Base-by-base conservation (phyloP, 306 rosid species). In the Herpetospermum pedunculosum region DNA sequence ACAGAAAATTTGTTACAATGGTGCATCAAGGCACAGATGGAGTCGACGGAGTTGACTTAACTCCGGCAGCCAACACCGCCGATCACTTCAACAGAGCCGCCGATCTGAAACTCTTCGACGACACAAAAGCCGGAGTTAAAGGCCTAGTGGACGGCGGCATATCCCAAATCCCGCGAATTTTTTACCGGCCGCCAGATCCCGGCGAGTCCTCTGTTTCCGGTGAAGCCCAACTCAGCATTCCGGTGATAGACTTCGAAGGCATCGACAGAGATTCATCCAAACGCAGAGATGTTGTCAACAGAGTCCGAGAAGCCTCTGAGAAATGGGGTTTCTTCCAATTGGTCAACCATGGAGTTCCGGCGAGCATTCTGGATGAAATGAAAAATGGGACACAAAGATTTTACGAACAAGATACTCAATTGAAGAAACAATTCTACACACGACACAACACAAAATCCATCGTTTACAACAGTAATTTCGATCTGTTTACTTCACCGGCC, bases 141-240 rank as follows among this genome's bases (percentile, higher is more conserved):
- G 90, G 92, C 7, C 88, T 88, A 4, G 87, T 82, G 49, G 96
- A 90, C 81, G 80, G 86, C 29, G 89, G 89, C 0, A 38, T 87
- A 14, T 76, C 84, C 1, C 52, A 81, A 67, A 54, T 91, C 40
- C 90, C 92, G 23, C 62, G 43, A 7, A 62, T 87, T 0, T 91
- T 87, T 70, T 6, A 78, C 70, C 60, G 54, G 3, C 76, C 52
- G n/a, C 64, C 26, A 1, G 40, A 55, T 10, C 16, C 41, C 16
- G 34, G 70, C 21, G 58, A 55, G 11, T 0, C 48, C 53, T 73
- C n/a, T 57, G 64, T 28, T 38, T 0, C 40, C 25, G 68, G 13
- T 3, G 76, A 65, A 8, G 5, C 84, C 28, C 44, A 77, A 16
- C 3, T 82, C 37, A 79, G 73, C 65, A 38, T 87, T 43, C 88